phyloP scores from a whole-genome alignment of 805 yeast species.

The Blastobotrys attinorum region DNA sequence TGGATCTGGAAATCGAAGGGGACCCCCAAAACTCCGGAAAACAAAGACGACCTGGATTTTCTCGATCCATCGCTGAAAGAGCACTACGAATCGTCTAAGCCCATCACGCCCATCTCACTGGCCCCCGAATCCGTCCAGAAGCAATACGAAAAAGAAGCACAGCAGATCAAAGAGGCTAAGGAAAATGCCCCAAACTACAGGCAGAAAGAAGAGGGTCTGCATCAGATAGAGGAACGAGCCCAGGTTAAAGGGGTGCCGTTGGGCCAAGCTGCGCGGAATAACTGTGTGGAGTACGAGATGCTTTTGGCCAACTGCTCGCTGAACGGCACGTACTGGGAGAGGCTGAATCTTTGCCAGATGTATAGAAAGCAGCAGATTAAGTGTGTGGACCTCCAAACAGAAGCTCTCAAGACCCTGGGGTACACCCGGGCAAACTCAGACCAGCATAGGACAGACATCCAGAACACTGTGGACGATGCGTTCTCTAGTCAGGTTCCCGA shows the following conservation, averaged over 20 bases:
- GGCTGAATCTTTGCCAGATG: constrained; percentile 20
- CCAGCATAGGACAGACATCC: constrained; percentile 15
- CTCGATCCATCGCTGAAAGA: constrained; percentile 11
- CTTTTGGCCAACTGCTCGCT: constrained; percentile 22
- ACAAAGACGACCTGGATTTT: constrained; percentile 3
- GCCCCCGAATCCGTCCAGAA: constrained; percentile 12
- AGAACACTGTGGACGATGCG: constrained; percentile 25
- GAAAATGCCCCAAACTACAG: neutral
- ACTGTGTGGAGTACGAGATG: constrained; percentile 26
- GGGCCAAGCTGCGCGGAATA: constrained; percentile 25
- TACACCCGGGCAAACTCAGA: constrained; percentile 14
- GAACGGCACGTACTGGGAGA: constrained; percentile 20
- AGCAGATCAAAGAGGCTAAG: neutral
- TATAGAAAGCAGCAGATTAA: constrained; percentile 19
- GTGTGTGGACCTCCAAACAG: constrained; percentile 24
- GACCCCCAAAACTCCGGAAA: neutral
- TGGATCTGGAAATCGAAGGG: neutral
- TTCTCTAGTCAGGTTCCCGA: constrained; percentile 21
- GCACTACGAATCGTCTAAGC: constrained; percentile 14
- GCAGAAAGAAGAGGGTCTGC: neutral
- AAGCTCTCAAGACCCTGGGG: constrained; percentile 22
- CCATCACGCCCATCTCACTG: constrained; percentile 12
- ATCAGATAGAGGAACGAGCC: neutral
- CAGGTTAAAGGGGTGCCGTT: constrained; percentile 1
- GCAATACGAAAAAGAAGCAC: constrained; percentile 2